Evolutionary conservation across 2,329 filamentous ascomycete species (phyloP).

Genomic region (Tricladium varicosporioides): DNA sequence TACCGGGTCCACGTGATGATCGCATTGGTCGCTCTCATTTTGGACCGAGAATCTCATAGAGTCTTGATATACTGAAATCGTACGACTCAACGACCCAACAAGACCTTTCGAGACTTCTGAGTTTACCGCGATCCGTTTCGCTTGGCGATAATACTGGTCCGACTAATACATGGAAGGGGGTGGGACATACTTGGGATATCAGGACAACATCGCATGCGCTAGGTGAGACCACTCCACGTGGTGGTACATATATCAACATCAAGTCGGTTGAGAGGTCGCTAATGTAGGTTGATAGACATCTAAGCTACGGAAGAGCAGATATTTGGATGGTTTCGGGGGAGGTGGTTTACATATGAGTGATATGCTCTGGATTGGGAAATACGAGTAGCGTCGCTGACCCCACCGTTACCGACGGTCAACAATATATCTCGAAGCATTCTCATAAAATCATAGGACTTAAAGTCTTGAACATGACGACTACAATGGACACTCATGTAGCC

Average conservation of each 20-base stretch:
- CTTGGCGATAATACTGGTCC: slow-evolving; percentile 11
- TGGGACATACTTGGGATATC: slow-evolving; percentile 17
- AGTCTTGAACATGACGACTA: slow-evolving; percentile 35
- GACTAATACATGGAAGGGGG: slow-evolving; percentile 16
- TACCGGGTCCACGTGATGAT: slow-evolving; percentile 22
- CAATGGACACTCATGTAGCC: slow-evolving; percentile 35
- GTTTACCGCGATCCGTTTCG: slow-evolving; percentile 13
- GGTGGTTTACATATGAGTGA: slow-evolving; percentile 24
- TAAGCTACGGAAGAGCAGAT: slow-evolving; percentile 13
- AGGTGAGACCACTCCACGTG: slow-evolving; percentile 35
- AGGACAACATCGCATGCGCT: slow-evolving; percentile 28
- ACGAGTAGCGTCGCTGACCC: slow-evolving; percentile 29
- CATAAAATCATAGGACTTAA: slow-evolving; percentile 35
- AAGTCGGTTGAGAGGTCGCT: slow-evolving; percentile 23
- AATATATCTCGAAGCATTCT: slow-evolving; percentile 34
- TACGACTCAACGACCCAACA: slow-evolving; percentile 26
- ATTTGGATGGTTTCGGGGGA: slow-evolving; percentile 24
- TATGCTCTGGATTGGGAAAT: slow-evolving; percentile 29
- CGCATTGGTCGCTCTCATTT: slow-evolving; percentile 22
- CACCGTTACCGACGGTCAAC: slow-evolving; percentile 21
- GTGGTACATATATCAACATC: slow-evolving; percentile 28
- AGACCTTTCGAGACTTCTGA: slow-evolving; percentile 16
- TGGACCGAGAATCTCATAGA: slow-evolving; percentile 23
- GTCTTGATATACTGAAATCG: slow-evolving; percentile 26
- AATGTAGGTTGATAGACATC: slow-evolving; percentile 20